Conservation (phyloP, 208 protist genomes). For the Novymonas esmeraldas region DNA sequence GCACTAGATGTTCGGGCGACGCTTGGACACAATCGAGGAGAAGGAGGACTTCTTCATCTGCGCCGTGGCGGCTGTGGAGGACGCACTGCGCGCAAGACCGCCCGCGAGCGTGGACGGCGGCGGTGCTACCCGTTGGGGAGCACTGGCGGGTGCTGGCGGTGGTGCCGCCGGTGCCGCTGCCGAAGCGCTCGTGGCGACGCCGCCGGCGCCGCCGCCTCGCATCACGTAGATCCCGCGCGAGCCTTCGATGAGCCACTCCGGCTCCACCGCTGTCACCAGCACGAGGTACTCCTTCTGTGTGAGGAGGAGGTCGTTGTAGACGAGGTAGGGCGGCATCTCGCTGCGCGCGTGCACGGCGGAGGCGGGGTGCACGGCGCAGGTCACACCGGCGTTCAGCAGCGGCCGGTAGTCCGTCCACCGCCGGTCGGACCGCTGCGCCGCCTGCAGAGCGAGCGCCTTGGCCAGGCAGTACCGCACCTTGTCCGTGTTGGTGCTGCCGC, state of each 20-base stretch:
- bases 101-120: not conserved
- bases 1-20: slow-evolving; percentile 37
- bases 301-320: slow-evolving; percentile 98
- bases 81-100: not conserved
- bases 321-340: slow-evolving; percentile 97
- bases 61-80: not conserved
- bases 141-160: not conserved
- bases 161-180: not conserved
- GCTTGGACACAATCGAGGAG: slow-evolving; percentile 18
- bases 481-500: slow-evolving; percentile 82
- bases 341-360: slow-evolving; percentile 96
- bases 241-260: slow-evolving; percentile 95
- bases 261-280: slow-evolving; percentile 97
- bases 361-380: slow-evolving; percentile 97
- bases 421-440: slow-evolving; percentile 90
- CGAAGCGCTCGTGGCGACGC: not conserved
- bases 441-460: slow-evolving; percentile 96
- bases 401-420: slow-evolving; percentile 98
- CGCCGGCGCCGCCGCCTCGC: slow-evolving; percentile 11
- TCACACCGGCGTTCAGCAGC: slow-evolving; percentile 95
- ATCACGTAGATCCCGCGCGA: slow-evolving; percentile 71
- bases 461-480: slow-evolving; percentile 95
- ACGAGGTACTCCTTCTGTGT: slow-evolving; percentile 97
- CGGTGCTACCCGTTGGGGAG: not conserved
- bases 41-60: slow-evolving; percentile 8